phyloP scores from a whole-genome alignment of 2,329 filamentous ascomycete genomes.

The Hypoxylon sp. region DNA sequence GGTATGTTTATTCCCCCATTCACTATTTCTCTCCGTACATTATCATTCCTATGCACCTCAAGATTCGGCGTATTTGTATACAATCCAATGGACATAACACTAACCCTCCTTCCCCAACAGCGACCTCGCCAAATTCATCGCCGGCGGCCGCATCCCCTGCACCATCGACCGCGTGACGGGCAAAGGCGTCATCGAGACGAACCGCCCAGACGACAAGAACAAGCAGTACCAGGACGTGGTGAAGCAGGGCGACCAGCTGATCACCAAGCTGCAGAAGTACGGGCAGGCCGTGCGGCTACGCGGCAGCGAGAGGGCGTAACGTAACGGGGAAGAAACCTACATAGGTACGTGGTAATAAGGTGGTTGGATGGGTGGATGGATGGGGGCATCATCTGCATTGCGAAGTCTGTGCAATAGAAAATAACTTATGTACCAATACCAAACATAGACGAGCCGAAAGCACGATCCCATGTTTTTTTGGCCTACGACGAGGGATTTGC shows the following conservation, averaged over 20 bases:
- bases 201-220: constrained; percentile 98
- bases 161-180: constrained; percentile 98
- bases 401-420: constrained; percentile 36
- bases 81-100: not conserved
- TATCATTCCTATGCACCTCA: not conserved
- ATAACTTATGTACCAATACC: constrained; percentile 47
- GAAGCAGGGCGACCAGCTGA: constrained; percentile 96
- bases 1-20: constrained; percentile 67
- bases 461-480: constrained; percentile 4
- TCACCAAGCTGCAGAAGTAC: constrained; percentile 99
- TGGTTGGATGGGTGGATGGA: not conserved
- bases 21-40: not conserved
- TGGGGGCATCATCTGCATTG: constrained; percentile 5
- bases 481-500: constrained; percentile 12
- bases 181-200: constrained; percentile 97
- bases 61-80: not conserved
- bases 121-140: constrained; percentile 97
- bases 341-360: not conserved
- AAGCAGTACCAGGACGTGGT: constrained; percentile 99
- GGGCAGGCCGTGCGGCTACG: constrained; percentile 94
- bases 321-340: constrained; percentile 24
- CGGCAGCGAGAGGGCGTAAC: constrained; percentile 90
- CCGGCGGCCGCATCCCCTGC: constrained; percentile 92
- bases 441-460: constrained; percentile 25
- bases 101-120: constrained; percentile 60